Conservation (phyloP, 2,329 filamentous ascomycete genomes). For the Cladosporium phlei region DNA sequence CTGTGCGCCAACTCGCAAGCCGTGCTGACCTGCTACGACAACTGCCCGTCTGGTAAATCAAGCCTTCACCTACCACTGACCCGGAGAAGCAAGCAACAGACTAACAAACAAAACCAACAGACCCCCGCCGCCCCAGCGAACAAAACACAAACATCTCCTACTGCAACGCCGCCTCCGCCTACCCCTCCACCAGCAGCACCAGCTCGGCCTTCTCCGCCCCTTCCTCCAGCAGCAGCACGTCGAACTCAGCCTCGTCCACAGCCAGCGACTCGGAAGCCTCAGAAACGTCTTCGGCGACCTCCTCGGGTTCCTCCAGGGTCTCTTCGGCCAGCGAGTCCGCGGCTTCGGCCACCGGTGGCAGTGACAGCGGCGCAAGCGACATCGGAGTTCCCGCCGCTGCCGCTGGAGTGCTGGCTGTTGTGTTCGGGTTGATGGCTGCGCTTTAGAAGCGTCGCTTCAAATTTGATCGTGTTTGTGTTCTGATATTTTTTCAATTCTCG, state of each 20-base stretch:
- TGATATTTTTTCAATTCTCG: background rate
- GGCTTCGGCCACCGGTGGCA: slow-evolving; percentile 11
- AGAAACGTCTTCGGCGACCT: background rate
- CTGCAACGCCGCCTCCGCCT: slow-evolving; percentile 31
- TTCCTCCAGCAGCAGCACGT: background rate
- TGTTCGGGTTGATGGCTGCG: slow-evolving; percentile 18
- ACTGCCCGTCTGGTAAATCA: slow-evolving; percentile 47
- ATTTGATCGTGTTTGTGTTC: background rate
- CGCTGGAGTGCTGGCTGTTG: slow-evolving; percentile 17
- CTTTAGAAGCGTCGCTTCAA: slow-evolving; percentile 7
- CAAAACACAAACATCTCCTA: slow-evolving; percentile 33
- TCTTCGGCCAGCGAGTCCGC: slow-evolving; percentile 12
- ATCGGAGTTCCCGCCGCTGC: slow-evolving; percentile 15
- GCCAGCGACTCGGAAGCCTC: slow-evolving; percentile 10
- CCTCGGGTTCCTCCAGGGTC: background rate
- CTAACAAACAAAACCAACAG: slow-evolving; percentile 25
- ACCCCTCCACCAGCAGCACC: slow-evolving; percentile 17
- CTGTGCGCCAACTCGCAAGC: slow-evolving; percentile 52
- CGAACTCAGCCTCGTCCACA: background rate
- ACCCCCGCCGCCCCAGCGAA: slow-evolving; percentile 31
- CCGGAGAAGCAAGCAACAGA: no score
- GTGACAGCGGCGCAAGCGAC: slow-evolving; percentile 13
- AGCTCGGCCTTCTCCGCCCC: background rate
- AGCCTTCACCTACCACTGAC: background rate
- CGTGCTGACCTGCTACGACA: slow-evolving; percentile 53